Evolutionary conservation across 1,284 basidiomycete species (phyloP), one percentile per base, ranked within the genome.

Genomic region (Puccinia triticina): DNA sequence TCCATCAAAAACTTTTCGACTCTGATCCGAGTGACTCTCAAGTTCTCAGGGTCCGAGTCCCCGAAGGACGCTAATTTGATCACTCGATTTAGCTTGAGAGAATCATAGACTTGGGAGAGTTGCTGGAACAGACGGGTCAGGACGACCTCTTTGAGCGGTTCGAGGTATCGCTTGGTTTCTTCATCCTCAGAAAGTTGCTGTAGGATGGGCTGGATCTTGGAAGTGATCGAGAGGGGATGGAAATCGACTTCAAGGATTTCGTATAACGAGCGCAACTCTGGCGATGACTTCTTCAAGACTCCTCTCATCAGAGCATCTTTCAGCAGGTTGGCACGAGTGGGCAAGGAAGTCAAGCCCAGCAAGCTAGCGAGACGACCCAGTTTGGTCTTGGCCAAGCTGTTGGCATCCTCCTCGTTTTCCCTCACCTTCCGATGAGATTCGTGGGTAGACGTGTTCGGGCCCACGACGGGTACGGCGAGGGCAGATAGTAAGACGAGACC

Each of bases 91-190:
- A 96, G 91, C 85, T 92, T 93, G 89, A 99, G 92, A 14, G 93
- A 92, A 73, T 93, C 93, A 88, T 99, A 98, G 26, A 99, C 93
- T 87, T 98, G 93, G 10, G 94, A 93, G 78, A 98, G 92, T 88
- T 97, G 94, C 81, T 92, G 92, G 85, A 99, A 92, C n/a, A 99
- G 90, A 53, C 95, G 93, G 5, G 95, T 95, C 84, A 98, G 92
- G 37, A 98, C 91, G 73, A 96, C 96, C 84, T 93, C 93, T 86
- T 95, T 93, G 77, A 99, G 91, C 83, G 96, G 93, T 61, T 93
- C 91, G 76, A 97, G 91, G 88, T 99, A 99, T 0, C 92, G 91
- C 86, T 80, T 90, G 10, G 88, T 86, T 78, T 88, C 87, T 34
- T 85, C 83, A 79, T 89, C 88, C 71, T 85, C 82, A 1, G 91